phyloP scores from a whole-genome alignment of 106 monocot species.

The Chionographis japonica region DNA sequence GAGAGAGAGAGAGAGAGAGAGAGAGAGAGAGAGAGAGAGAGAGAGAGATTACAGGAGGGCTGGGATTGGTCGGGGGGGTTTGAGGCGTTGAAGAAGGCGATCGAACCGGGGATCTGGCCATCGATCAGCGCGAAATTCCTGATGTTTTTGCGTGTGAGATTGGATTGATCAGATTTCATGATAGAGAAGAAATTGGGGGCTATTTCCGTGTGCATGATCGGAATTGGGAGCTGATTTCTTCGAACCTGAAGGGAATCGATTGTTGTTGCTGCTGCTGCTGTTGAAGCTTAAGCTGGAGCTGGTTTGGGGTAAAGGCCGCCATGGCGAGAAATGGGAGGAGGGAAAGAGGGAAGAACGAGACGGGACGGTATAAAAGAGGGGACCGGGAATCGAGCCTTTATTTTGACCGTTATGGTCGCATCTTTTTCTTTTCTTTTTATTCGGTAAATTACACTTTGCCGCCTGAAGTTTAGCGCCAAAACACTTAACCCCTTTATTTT shows the following conservation, averaged over 20 bases:
- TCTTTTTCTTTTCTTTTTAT: too few relatives aligned
- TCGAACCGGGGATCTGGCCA: slow-evolving; percentile 30
- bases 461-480: too few relatives aligned
- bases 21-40: neutral
- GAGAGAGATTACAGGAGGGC: slow-evolving; percentile 36
- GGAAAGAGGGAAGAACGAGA: neutral
- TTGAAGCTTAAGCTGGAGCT: slow-evolving; percentile 28
- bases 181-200: neutral
- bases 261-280: slow-evolving; percentile 7
- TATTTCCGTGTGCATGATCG: too few relatives aligned
- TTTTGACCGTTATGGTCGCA: too few relatives aligned
- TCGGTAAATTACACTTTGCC: too few relatives aligned
- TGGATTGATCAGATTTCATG: neutral
- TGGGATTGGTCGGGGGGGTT: slow-evolving; percentile 18
- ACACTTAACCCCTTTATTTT: too few relatives aligned
- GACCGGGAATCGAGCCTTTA: neutral
- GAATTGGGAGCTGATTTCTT: neutral
- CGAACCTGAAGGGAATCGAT: slow-evolving; percentile 32
- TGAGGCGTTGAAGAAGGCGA: slow-evolving; percentile 33
- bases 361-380: neutral
- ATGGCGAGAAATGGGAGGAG: neutral
- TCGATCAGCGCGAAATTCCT: slow-evolving; percentile 56
- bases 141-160: neutral
- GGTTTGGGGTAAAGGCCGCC: slow-evolving; percentile 29
- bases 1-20: neutral